phyloP scores from a whole-genome alignment of 805 yeast species.

The Ogataea methylovora region DNA sequence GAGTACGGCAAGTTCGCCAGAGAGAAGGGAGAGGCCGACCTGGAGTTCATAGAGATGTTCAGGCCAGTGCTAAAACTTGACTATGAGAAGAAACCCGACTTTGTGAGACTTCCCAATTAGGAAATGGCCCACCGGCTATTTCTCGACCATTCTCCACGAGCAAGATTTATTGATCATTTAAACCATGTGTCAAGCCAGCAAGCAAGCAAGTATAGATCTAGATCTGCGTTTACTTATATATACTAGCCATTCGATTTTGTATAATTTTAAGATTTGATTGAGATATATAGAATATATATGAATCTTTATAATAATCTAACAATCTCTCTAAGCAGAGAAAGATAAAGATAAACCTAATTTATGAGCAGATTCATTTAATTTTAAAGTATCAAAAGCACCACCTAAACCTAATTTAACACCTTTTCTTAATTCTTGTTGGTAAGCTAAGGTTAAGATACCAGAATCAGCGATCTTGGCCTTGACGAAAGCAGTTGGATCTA shows the following conservation, averaged over 20 bases:
- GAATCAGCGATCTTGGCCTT: slow-evolving; percentile 97
- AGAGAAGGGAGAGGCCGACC: slow-evolving; percentile 88
- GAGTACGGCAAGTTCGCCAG: slow-evolving; percentile 90
- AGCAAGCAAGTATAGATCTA: too few relatives aligned
- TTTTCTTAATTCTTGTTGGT: slow-evolving; percentile 91
- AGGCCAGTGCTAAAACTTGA: slow-evolving; percentile 51
- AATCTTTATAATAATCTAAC: too few relatives aligned
- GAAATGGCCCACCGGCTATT: too few relatives aligned
- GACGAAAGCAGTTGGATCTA: slow-evolving; percentile 83
- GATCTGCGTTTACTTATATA: too few relatives aligned
- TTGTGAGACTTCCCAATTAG: slow-evolving; percentile 50
- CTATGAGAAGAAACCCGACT: slow-evolving; percentile 48
- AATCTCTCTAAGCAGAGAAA: slow-evolving; percentile 90
- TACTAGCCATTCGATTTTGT: too few relatives aligned
- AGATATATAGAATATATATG: too few relatives aligned
- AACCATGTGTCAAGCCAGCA: too few relatives aligned
- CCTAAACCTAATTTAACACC: slow-evolving; percentile 97
- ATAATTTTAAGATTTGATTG: too few relatives aligned
- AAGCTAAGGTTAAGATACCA: slow-evolving; percentile 88
- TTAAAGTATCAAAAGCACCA: slow-evolving; percentile 92
- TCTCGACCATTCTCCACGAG: too few relatives aligned
- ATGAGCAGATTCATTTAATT: slow-evolving; percentile 94
- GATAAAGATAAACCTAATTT: slow-evolving; percentile 93
- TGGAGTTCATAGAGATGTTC: slow-evolving; percentile 84
- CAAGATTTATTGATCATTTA: too few relatives aligned